Base-by-base conservation (phyloP, 768 basidiomycete species). In the Boletus fagicola region DNA sequence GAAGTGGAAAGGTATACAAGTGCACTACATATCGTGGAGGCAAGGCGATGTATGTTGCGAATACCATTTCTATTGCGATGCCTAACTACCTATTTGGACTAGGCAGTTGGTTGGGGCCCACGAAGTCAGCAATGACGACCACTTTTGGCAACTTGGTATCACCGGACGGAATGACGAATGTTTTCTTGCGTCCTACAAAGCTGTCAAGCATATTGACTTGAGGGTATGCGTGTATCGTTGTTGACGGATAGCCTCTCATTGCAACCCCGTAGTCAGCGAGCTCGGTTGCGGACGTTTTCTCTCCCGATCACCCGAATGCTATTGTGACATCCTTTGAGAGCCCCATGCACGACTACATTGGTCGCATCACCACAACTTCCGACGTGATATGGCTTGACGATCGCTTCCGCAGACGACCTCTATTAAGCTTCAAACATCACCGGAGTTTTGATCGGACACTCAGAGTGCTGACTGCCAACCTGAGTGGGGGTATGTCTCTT, bases 311-410 rank as follows among this genome's bases (percentile, higher is more conserved):
- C 33, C 59, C 71, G 3, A 67, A 68, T 28, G 75, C 80, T 49
- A 51, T 78, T 1, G 67, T 90, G 18, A 87, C 87, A 0, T 83
- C 79, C 26, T 71, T 86, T 36, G 83, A 85, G 60, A 70, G 77
- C 57, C 66, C 73, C 18, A 60, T 61, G 7, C 65, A 70, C 6
- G 77, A 82, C 56, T 66, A 79, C 45, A 68, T 85, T 39, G 64
- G 85, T 31, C 78, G 81, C 3, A 60, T 89, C 4, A 79, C 78
- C 31, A 83, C 88, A 1, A 92, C 88, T 1, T 75, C 73, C 1
- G 78, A 86, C 45, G 62, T 92, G 16, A 60, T 86, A 15, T 92
- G 90, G 90, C 67, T 92, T 30, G 90, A 93, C 64, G 73, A 77
- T 30, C 80, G 90, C 33, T 80, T 77, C 62, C 71, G 78, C n/a